Percentiles rank a stretch among this genome's conserved stretches.
Conservation (phyloP, 2,329 filamentous ascomycete genomes). For the Arachnopeziza araneosa region DNA sequence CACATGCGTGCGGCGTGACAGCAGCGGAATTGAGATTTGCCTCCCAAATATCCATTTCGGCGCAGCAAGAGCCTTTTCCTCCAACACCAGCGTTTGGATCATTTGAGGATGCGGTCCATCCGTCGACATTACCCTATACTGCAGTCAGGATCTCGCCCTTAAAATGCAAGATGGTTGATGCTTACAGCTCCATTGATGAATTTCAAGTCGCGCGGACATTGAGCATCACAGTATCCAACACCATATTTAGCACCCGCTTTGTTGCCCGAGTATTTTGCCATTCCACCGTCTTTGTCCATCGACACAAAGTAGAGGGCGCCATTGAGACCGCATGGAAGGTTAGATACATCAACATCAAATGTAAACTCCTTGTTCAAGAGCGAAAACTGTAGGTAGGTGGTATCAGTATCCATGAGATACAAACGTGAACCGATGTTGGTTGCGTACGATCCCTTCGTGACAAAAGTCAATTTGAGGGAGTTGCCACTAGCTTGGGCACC, state of each 20-base stretch:
- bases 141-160: background rate
- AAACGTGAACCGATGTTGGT: slow-evolving; percentile 51
- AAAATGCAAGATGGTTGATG: background rate
- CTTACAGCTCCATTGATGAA: slow-evolving; percentile 47
- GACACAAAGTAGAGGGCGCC: slow-evolving; percentile 62
- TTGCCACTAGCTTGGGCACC: slow-evolving; percentile 48
- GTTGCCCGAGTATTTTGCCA: slow-evolving; percentile 44
- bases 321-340: slow-evolving; percentile 65
- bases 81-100: slow-evolving; percentile 48
- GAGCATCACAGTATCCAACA: slow-evolving; percentile 59
- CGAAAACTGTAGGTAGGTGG: slow-evolving; percentile 59
- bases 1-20: slow-evolving; percentile 53
- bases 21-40: slow-evolving; percentile 53
- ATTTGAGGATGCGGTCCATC: slow-evolving; percentile 41
- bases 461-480: slow-evolving; percentile 50
- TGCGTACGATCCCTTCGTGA: slow-evolving; percentile 38
- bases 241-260: slow-evolving; percentile 54
- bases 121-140: slow-evolving; percentile 46
- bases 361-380: slow-evolving; percentile 64
- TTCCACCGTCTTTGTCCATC: slow-evolving; percentile 59
- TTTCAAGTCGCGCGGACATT: slow-evolving; percentile 48
- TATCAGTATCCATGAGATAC: slow-evolving; percentile 54
- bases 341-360: slow-evolving; percentile 66
- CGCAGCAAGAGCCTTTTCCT: slow-evolving; percentile 54
- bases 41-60: slow-evolving; percentile 64